These are phyloP conservation scores for Cyberlindnera mrakii DNA, from an alignment of 805 yeast species.

Conservation along the genomic window DNA sequence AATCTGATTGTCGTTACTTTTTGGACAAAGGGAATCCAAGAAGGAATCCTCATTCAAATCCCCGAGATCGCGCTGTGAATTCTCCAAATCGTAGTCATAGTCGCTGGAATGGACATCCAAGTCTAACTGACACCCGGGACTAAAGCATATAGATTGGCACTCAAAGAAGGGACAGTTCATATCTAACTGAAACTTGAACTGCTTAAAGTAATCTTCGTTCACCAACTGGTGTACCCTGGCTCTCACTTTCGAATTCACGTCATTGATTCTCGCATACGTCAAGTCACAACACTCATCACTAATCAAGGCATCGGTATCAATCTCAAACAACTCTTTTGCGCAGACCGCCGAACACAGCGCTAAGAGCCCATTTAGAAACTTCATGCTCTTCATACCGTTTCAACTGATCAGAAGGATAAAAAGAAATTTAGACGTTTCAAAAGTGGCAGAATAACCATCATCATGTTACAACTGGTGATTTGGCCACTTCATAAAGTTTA, in stretches of 20 bases:
- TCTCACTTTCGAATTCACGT: slow-evolving; percentile 44
- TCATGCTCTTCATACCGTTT: too few relatives aligned
- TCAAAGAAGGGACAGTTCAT: slow-evolving; percentile 82
- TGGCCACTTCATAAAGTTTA: too few relatives aligned
- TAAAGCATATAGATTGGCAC: slow-evolving; percentile 40
- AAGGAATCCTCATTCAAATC: slow-evolving; percentile 29
- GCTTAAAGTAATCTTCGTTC: slow-evolving; percentile 75
- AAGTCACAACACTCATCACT: slow-evolving; percentile 30
- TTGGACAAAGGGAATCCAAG: slow-evolving; percentile 32
- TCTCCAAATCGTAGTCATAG: slow-evolving; percentile 19
- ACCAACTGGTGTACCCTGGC: slow-evolving; percentile 55
- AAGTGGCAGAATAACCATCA: too few relatives aligned
- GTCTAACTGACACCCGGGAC: slow-evolving; percentile 24
- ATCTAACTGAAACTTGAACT: slow-evolving; percentile 66
- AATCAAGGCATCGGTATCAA: slow-evolving; percentile 14
- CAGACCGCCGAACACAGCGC: background rate
- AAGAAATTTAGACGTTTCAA: too few relatives aligned
- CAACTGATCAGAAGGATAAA: too few relatives aligned
- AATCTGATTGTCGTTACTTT: slow-evolving; percentile 19
- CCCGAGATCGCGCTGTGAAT: slow-evolving; percentile 37
- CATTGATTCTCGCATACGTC: slow-evolving; percentile 43
- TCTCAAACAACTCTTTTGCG: slow-evolving; percentile 12
- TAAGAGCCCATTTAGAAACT: too few relatives aligned
- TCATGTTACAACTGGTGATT: too few relatives aligned
- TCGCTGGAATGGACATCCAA: slow-evolving; percentile 24